phyloP scores from a whole-genome alignment of 1,284 basidiomycete genomes.

The Ustilago crameri region DNA sequence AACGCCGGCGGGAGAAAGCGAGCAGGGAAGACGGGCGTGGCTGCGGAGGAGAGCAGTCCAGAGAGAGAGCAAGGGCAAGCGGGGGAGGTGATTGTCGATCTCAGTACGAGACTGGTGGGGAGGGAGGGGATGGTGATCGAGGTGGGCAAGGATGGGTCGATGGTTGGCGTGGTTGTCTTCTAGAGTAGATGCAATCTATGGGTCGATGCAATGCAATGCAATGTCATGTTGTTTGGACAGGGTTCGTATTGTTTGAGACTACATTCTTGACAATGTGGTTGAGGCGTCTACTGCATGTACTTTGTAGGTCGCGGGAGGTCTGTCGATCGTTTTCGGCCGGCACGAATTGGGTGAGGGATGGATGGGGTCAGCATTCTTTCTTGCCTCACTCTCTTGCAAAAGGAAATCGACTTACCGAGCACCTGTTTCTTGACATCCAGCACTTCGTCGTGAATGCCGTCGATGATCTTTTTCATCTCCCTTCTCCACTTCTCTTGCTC shows the following conservation, averaged over 20 bases:
- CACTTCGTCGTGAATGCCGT: constrained; percentile 52
- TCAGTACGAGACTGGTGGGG: constrained; percentile 37
- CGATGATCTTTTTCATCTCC: constrained; percentile 50
- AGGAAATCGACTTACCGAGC: constrained; percentile 19
- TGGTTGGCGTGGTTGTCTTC: constrained; percentile 45
- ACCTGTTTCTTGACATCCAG: constrained; percentile 48
- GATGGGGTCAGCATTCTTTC: background rate
- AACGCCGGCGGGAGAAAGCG: constrained; percentile 4
- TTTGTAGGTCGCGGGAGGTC: constrained; percentile 49
- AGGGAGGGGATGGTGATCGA: constrained; percentile 42
- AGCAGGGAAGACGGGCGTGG: background rate
- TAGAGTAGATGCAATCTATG: background rate
- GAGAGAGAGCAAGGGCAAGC: constrained; percentile 19
- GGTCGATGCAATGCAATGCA: no score
- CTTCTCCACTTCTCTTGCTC: constrained; percentile 37
- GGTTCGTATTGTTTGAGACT: no score
- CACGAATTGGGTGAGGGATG: no score
- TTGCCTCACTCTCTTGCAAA: background rate
- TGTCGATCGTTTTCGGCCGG: background rate
- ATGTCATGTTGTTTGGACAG: no score
- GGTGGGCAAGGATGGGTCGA: constrained; percentile 34
- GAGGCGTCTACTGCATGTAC: constrained; percentile 42
- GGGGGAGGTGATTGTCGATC: constrained; percentile 38
- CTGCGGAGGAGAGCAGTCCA: constrained; percentile 16
- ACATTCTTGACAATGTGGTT: no score